Percentiles rank a stretch among this genome's conserved stretches.
Evolutionary conservation across 805 yeast species (phyloP).

Genomic region (Kodamaea jinghongensis): DNA sequence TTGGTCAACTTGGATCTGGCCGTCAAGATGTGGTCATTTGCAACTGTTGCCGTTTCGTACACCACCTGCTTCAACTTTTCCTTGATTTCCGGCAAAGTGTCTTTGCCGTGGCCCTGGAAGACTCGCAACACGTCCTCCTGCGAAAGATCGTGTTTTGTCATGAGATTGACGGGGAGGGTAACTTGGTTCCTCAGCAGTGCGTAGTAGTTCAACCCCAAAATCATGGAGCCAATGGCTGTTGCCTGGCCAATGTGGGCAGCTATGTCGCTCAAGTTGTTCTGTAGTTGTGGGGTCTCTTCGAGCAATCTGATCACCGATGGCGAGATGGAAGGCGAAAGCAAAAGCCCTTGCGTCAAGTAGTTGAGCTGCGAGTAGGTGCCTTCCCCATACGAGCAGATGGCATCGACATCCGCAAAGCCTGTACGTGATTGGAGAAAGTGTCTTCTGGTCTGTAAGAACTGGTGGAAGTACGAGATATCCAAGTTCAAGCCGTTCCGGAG

Average conservation of each 20-base stretch:
- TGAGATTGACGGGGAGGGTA: constrained; percentile 59
- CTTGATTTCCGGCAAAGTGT: constrained; percentile 22
- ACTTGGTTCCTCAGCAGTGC: constrained; percentile 50
- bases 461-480: constrained; percentile 54
- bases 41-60: constrained; percentile 67
- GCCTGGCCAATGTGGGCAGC: constrained; percentile 85
- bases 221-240: constrained; percentile 61
- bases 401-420: constrained; percentile 46
- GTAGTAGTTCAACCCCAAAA: constrained; percentile 59
- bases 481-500: constrained; percentile 48
- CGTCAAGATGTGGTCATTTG: constrained; percentile 76
- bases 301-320: constrained; percentile 53
- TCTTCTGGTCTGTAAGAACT: constrained; percentile 57
- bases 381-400: constrained; percentile 74
- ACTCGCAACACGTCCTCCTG: constrained; percentile 61
- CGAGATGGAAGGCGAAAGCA: constrained; percentile 55
- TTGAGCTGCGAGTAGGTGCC: constrained; percentile 74
- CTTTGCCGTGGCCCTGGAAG: constrained; percentile 40
- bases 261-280: constrained; percentile 50
- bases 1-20: constrained; percentile 55
- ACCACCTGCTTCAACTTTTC: constrained; percentile 53
- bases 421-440: constrained; percentile 48
- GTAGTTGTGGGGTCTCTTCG: constrained; percentile 44
- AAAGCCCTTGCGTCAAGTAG: constrained; percentile 59
- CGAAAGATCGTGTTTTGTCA: constrained; percentile 52